These are phyloP conservation scores for Elongisporangium undulatum DNA, from an alignment of 352 stramenopile genomes.

Conservation along the genomic window DNA sequence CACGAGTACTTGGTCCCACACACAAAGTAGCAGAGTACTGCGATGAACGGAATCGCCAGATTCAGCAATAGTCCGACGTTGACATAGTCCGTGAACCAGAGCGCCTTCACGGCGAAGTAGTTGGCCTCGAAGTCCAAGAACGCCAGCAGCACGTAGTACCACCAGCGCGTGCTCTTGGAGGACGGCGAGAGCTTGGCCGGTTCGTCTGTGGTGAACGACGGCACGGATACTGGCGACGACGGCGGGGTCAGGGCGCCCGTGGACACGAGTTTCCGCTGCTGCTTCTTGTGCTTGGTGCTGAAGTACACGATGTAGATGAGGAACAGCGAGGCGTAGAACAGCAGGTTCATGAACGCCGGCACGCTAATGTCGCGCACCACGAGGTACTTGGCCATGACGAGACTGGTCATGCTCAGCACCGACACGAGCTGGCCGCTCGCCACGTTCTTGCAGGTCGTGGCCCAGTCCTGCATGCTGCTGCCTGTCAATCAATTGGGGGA, in stretches of 20 bases:
- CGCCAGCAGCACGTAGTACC: slow-evolving; percentile 34
- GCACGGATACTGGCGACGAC: not conserved
- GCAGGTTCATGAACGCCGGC: slow-evolving; percentile 31
- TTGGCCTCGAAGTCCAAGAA: slow-evolving; percentile 43
- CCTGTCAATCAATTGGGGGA: not conserved
- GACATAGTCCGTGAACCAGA: slow-evolving; percentile 30
- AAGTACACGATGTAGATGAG: slow-evolving; percentile 20
- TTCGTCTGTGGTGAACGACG: not conserved
- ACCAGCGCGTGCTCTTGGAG: slow-evolving; percentile 14
- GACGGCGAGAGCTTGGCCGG: not conserved
- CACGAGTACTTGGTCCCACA: slow-evolving; percentile 18
- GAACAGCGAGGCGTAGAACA: slow-evolving; percentile 30
- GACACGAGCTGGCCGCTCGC: slow-evolving; percentile 38
- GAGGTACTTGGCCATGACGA: slow-evolving; percentile 37
- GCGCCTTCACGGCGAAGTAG: slow-evolving; percentile 19
- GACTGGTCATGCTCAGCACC: slow-evolving; percentile 28
- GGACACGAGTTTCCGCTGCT: not conserved
- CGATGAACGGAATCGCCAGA: slow-evolving; percentile 41
- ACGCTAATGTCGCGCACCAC: slow-evolving; percentile 15
- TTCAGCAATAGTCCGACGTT: slow-evolving; percentile 33
- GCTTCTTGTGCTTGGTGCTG: slow-evolving; percentile 12
- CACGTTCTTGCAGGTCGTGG: slow-evolving; percentile 16
- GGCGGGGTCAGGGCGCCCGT: slow-evolving; percentile 1
- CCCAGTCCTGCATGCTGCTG: not conserved
- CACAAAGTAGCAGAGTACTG: slow-evolving; percentile 22